Evolutionary conservation across 495 filamentous ascomycete genomes (phyloP), one percentile per base, ranked within the genome.

Genomic region (Hypoxylon fragiforme): DNA sequence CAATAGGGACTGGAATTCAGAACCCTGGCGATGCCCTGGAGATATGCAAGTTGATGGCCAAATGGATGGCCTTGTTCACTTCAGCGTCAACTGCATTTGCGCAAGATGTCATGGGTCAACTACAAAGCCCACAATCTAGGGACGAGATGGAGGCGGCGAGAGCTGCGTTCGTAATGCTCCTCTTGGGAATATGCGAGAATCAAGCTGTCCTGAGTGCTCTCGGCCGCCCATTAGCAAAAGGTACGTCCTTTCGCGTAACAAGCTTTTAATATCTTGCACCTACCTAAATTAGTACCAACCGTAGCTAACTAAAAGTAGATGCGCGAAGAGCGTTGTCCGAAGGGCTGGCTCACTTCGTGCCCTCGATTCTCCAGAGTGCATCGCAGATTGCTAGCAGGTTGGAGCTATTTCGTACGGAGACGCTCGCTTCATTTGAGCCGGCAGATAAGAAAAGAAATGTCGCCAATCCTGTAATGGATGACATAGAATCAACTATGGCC

Each of bases 151-250:
- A 73, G 39, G 70, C 66, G 22, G 55, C 81, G 1, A 68, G 81
- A 16, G 78, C 79, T 21, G 82, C 81, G 4, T 75, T 89, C 19
- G 77, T 79, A 3, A 68, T 75, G 44, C 64, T 85, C 2, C 52
- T 82, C 1, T 50, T 78, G 3, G 67, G 69, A 1, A 67, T 81
- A 1, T 71, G 71, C 21, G 81, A 82, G 40, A 86, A 81, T 40
- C 68, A 60, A 14, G 63, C 65, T 15, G 76, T 82, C 1, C 49
- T 79, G 3, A 57, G 59, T 20, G 66, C 77, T 8, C 51, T 88
- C 24, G 62, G 64, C 31, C 72, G 70, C 28, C 71, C 66, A 0
- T 45, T 56, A 14, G 70, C 72, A 6, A 81, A 76, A 70, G 74
- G 78, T 72, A 70, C 26, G 50, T 63, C 44, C n/a, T 34, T 58